These are phyloP conservation scores for Candida sakaeoensis DNA, from an alignment of 805 yeast species.

Conservation along the genomic window DNA sequence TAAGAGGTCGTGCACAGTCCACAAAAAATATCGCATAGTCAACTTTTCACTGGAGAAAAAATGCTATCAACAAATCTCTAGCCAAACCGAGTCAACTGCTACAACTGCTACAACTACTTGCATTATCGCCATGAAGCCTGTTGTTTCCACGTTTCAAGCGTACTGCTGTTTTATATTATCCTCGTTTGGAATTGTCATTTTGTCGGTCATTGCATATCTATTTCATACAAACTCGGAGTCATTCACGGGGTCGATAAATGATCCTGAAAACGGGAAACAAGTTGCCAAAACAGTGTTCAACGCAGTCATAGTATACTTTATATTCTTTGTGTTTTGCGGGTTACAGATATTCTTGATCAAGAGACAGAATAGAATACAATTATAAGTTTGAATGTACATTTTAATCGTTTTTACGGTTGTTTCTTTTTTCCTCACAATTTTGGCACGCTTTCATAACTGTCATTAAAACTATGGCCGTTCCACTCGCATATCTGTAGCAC, in stretches of 20 bases:
- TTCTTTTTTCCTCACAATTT: slow-evolving; percentile 29
- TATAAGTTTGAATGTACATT: slow-evolving; percentile 11
- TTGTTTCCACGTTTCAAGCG: slow-evolving; percentile 68
- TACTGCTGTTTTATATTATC: slow-evolving; percentile 94
- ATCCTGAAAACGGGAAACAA: slow-evolving; percentile 90
- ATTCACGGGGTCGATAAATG: slow-evolving; percentile 86
- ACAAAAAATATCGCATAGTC: no score
- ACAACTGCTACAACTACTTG: not conserved
- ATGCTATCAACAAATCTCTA: not conserved
- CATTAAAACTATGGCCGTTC: slow-evolving; percentile 57
- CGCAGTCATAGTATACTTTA: slow-evolving; percentile 79
- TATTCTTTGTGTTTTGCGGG: slow-evolving; percentile 86
- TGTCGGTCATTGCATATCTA: slow-evolving; percentile 78
- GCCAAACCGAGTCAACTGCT: not conserved
- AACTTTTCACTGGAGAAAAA: no score
- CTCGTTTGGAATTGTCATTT: slow-evolving; percentile 85
- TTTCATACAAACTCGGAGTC: slow-evolving; percentile 82
- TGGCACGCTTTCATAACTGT: slow-evolving; percentile 57
- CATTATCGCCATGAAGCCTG: slow-evolving; percentile 33
- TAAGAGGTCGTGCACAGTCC: not conserved
- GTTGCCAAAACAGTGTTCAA: slow-evolving; percentile 89
- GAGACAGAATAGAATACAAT: slow-evolving; percentile 62
- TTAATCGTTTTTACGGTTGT: no score
- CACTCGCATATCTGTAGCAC: slow-evolving; percentile 65
- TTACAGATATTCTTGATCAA: slow-evolving; percentile 66